Evolutionary conservation across 2,329 filamentous ascomycete species (phyloP).

Genomic region (Diaporthe sp.): DNA sequence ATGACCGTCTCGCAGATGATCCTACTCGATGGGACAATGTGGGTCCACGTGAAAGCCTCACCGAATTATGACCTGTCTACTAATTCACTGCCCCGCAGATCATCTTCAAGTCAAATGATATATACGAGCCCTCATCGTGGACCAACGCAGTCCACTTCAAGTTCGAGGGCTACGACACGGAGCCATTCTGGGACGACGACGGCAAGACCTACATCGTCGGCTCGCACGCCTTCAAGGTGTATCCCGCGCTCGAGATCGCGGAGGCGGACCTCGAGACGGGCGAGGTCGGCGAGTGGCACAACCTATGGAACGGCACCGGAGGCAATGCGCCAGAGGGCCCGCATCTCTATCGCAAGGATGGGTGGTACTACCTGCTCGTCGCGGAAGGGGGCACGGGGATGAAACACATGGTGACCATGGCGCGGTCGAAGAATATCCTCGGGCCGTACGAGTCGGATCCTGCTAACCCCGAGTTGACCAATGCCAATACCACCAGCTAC

Average conservation of each 20-base stretch:
- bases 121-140: constrained; percentile 56
- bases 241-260: constrained; percentile 52
- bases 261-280: constrained; percentile 54
- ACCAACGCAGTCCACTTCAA: constrained; percentile 59
- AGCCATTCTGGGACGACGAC: constrained; percentile 66
- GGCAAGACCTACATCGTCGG: constrained; percentile 62
- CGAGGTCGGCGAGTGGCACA: constrained; percentile 48
- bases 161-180: constrained; percentile 63
- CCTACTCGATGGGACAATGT: constrained; percentile 51
- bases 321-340: constrained; percentile 61
- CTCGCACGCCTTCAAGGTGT: constrained; percentile 51
- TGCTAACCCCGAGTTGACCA: constrained; percentile 58
- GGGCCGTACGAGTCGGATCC: constrained; percentile 57
- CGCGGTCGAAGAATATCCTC: constrained; percentile 51
- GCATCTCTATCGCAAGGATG: constrained; percentile 62
- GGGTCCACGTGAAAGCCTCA: neutral
- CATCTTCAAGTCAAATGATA: constrained; percentile 56
- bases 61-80: neutral
- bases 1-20: constrained; percentile 46
- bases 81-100: constrained; percentile 41
- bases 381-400: constrained; percentile 63
- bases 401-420: constrained; percentile 60
- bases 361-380: constrained; percentile 63
- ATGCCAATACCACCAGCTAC: constrained; percentile 53
- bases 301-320: constrained; percentile 60